A percentile compares a stretch with the other conserved stretches of the same genome.
Conservation (phyloP, 2,329 filamentous ascomycete species). For the Cercospora sp. region DNA sequence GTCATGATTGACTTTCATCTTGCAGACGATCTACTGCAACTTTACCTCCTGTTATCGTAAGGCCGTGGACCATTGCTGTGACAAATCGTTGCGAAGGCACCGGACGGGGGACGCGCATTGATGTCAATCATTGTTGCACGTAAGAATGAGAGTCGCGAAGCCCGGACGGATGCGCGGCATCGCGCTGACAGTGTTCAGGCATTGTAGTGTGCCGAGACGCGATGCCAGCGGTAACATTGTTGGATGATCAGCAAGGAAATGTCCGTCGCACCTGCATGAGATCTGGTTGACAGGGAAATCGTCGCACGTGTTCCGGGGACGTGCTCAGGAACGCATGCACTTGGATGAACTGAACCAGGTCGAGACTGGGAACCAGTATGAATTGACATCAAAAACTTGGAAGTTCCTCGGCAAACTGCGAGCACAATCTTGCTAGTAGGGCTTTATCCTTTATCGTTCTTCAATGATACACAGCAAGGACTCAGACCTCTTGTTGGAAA, state of each 20-base stretch:
- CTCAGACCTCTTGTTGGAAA: background rate
- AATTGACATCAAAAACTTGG: background rate
- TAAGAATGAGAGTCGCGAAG: background rate
- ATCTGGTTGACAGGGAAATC: background rate
- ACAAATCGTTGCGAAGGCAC: background rate
- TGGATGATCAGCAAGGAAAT: background rate
- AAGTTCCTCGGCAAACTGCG: background rate
- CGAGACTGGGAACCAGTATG: background rate
- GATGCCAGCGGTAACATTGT: background rate
- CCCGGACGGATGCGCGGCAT: background rate
- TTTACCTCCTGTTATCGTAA: background rate
- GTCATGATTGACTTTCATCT: background rate
- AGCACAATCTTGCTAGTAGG: background rate
- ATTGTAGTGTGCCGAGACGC: background rate
- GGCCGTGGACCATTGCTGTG: background rate
- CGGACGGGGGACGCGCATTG: background rate
- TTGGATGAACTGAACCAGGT: background rate
- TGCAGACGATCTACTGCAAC: conserved; percentile 1
- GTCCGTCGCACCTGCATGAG: background rate
- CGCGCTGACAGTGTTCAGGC: background rate
- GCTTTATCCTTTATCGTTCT: background rate
- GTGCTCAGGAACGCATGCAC: background rate
- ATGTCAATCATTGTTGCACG: background rate
- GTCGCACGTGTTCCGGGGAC: background rate
- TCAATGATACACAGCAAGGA: background rate